Evolutionary conservation across 805 yeast species (phyloP), one percentile per base, ranked within the genome.

Genomic region (Torulaspora microellipsoides): DNA sequence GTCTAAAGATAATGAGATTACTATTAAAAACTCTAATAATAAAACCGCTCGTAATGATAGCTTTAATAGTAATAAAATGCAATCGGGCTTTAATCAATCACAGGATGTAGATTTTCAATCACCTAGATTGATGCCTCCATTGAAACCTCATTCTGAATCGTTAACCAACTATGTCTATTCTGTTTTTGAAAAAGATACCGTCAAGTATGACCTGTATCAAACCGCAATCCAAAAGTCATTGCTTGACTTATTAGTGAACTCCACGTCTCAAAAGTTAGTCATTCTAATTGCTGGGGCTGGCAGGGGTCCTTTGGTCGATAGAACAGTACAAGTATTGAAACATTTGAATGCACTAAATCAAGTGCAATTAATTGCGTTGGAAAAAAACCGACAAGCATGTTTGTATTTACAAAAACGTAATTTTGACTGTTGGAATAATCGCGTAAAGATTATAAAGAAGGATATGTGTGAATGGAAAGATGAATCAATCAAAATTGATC

Each of bases 281-380:
- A 65, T 85, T 8, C 71, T 84, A 3, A 73, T 90, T 2, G 80
- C 84, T 2, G 97, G 97, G 0, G 93, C 96, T 0, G 97, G 97
- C 1, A 68, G 88, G 35, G 97, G 97, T 1, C 90, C 91, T 0
- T 64, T 90, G 25, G 80, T 89, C 2, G 80, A 80, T 34, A 68
- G 73, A 15, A 67, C 76, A 0, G 64, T 75, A 27, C 56, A 64
- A 5, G 76, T 80, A 2, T 52, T 78, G 1, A 53, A 59, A 3
- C 54, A 54, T 15, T 50, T 73, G 3, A 47, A 49, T 32, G 44
- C 66, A 13, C 8, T 35, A 8, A 31, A 53, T 4, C 55, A 51
- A 14, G 55, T 57, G 12, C 53, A 57, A n/a, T 59, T 82, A 2
- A 67, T 72, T 14, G 87, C 93, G 1, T 65, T 88, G 12, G 96